Conservation (phyloP, 495 filamentous ascomycete genomes). For the Tuber melanosporum region DNA sequence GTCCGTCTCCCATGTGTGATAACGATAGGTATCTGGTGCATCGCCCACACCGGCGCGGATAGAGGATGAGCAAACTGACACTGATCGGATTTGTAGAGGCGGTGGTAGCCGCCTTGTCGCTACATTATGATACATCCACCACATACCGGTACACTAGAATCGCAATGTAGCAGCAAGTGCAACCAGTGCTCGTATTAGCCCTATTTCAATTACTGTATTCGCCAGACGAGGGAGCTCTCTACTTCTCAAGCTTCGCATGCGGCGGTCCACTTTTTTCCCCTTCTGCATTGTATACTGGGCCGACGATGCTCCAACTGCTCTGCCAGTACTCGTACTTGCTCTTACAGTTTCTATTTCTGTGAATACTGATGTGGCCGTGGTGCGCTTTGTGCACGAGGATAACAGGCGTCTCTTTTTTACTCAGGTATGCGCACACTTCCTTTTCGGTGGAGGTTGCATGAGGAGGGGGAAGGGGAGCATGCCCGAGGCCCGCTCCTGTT, state of each 20-base stretch:
- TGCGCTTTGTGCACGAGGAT: background rate
- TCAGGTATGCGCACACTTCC: slow-evolving; percentile 1
- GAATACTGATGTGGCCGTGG: background rate
- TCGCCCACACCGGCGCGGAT: background rate
- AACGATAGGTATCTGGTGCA: background rate
- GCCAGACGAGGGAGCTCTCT: background rate
- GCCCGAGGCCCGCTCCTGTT: background rate
- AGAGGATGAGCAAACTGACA: background rate
- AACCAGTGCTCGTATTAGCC: background rate
- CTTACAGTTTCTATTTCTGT: background rate
- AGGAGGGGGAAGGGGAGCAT: background rate
- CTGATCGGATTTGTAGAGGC: background rate
- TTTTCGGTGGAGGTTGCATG: background rate
- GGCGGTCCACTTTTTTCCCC: background rate
- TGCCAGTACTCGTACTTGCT: background rate
- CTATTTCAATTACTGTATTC: background rate
- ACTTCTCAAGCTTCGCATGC: background rate
- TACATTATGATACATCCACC: background rate
- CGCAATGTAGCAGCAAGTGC: background rate
- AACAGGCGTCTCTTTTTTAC: background rate
- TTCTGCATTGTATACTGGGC: background rate
- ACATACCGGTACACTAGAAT: background rate
- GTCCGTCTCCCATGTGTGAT: background rate
- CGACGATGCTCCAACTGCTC: background rate
- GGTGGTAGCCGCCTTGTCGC: background rate